Evolutionary conservation across 345 rosid genomes (phyloP), one percentile per base, ranked within the genome.

Genomic region (Anacardium occidentale): DNA sequence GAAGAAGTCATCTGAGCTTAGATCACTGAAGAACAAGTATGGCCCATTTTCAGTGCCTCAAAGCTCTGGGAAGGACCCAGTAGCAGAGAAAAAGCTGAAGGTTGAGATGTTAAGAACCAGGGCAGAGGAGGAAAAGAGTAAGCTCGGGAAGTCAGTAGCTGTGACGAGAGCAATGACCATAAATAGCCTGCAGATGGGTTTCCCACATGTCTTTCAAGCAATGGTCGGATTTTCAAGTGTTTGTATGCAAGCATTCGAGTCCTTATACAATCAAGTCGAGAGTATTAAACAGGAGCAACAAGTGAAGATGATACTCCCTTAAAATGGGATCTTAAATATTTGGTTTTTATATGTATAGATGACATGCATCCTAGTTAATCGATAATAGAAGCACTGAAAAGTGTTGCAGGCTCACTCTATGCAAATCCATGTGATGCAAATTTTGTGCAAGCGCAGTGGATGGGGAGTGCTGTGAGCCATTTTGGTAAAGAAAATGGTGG

Each of bases 211-310:
- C 66, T 90, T 95, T 72, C 97, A 95, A 73, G 97, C 98, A 0
- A 83, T 92, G 75, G 96, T 86, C 18, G 98, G 99, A 54, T 90
- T 95, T 69, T 95, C 99, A 15, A 92, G 97, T 57, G 96, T 95
- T 58, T 95, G 98, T 60, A 92, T 85, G 92, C 92, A 88, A 50
- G 92, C 94, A 0, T 92, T 87, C 3, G 98, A 95, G 84, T 86
- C 87, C 12, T 87, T 92, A n/a, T 89, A 85, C 86, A 89, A 83
- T 73, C 88, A 86, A 80, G 92, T 87, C 68, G 89, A 90, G 81
- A 72, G 75, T 44, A 69, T 73, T 3, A 74, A 81, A 40, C 80
- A 80, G 54, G 90, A 83, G 73, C 83, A 86, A 55, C 85, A 85
- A 25, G 75, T 77, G 74, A 86, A 86, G 85, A 82, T 85, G 79